Evolutionary conservation across 495 filamentous ascomycete species (phyloP).

Genomic region (Podospora pseudoanserina): DNA sequence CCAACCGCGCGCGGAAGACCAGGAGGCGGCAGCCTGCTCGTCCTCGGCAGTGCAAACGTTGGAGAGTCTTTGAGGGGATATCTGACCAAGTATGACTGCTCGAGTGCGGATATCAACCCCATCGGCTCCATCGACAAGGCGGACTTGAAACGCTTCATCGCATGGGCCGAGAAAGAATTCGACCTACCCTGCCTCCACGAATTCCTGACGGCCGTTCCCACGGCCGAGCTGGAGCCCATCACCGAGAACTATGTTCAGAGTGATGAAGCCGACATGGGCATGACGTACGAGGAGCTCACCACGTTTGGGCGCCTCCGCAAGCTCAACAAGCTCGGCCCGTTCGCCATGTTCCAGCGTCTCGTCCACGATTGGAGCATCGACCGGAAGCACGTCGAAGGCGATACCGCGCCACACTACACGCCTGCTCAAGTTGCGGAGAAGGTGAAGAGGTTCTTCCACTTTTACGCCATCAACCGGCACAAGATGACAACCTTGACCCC

Average conservation of each 20-base stretch:
- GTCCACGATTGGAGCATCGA: constrained; percentile 65
- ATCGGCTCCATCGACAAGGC: constrained; percentile 68
- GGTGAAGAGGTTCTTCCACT: constrained; percentile 65
- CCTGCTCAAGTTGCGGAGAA: constrained; percentile 53
- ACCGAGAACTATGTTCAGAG: constrained; percentile 61
- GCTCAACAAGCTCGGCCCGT: constrained; percentile 68
- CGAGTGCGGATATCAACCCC: constrained; percentile 50
- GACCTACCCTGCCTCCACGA: constrained; percentile 69
- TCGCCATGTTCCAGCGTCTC: constrained; percentile 64
- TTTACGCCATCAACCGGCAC: constrained; percentile 56
- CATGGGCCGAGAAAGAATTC: constrained; percentile 58
- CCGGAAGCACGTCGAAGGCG: constrained; percentile 26
- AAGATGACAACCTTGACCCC: constrained; percentile 68
- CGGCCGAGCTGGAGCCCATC: constrained; percentile 81
- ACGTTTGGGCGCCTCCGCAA: constrained; percentile 56
- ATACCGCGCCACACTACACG: constrained; percentile 32
- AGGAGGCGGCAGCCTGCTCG: constrained; percentile 38
- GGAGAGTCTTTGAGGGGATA: constrained; percentile 53
- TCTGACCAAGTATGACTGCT: constrained; percentile 32
- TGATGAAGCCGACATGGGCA: constrained; percentile 57
- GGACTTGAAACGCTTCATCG: constrained; percentile 76
- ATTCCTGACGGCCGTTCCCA: constrained; percentile 73
- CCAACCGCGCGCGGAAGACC: constrained; percentile 49
- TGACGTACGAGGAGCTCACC: constrained; percentile 53
- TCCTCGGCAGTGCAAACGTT: constrained; percentile 51